Evolutionary conservation across 2,329 filamentous ascomycete species (phyloP), one percentile per base, ranked within the genome.

Genomic region (Talaromyces sp.): DNA sequence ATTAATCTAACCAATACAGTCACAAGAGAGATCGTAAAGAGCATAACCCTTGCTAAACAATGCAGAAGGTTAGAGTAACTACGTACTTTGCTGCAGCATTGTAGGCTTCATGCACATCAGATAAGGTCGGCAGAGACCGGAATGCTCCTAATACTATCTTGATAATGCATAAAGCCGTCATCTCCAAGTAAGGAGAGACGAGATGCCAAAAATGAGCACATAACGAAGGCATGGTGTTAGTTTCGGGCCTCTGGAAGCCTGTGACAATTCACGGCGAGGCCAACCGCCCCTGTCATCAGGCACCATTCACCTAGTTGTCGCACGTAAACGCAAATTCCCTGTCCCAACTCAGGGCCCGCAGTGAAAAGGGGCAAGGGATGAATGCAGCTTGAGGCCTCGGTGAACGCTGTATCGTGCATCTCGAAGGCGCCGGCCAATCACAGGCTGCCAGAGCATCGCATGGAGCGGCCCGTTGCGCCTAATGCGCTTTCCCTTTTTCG

Each of bases 401-500:
- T 53, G 49, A 28, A 30, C 28, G 49, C 25, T 47, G 42, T 47
- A 47, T 47, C 42, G 28, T 11, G 13, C 17, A 53, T 53, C 49
- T 53, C 25, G 25, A 53, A 53, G 54, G 30, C 19, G 19, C 11
- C n/a, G 27, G 39, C 62, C 62, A 63, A 63, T 61, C 49, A 61
- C 54, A 5, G 32, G 39, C 58, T 61, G 62, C 62, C 62, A 63
- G 62, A 56, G 17, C 62, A 63, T 54, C 52, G 61, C 61, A 59
- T 58, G 57, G 61, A 30, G 61, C 61, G 58, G 60, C 39, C 60
- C 60, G 60, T 56, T 59, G 60, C 60, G 60, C 28, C 47, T 53
- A 49, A 27, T 49, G 61, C 54, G 28, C 47, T 28, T 60, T 60
- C 32, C 61, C 57, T 2, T 36, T 57, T 58, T 58, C 28, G 57